Evolutionary conservation across 805 yeast genomes (phyloP), one percentile per base, ranked within the genome.

Genomic region (Candida broadrunensis): DNA sequence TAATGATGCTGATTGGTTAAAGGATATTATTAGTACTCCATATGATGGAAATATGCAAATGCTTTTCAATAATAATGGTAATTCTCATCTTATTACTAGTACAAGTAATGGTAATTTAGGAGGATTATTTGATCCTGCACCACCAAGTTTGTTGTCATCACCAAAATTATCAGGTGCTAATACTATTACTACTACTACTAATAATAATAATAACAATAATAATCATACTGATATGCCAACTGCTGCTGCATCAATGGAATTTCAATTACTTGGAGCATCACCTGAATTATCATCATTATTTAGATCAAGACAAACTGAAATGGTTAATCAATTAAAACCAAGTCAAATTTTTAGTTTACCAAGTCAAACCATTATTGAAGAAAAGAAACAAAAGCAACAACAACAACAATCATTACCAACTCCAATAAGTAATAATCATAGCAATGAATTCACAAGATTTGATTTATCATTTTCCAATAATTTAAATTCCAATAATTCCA

Each of bases 11-110:
- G 83, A 79, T 43, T 83, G 91, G 90, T 63, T 85, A 13, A 73
- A 79, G 24, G 88, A 83, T 46, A 83, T 85, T 49, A 77, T 85
- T 37, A 79, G 72, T 40, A 78, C 86, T 1, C 86, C 88, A 5
- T 73, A 77, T 46, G 85, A 81, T 35, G 70, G 75, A 24, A 75
- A 78, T 40, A 77, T 83, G 32, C 41, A 41, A 18, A 24, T 26
- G 13, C 5, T 19, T 9, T 19, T 20, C 15, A 20, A 19, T 32
- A 18, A 11, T n/a, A 20, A 20, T 24, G 32, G 32, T 4, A 44
- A 41, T 34, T 19, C 33, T 12, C 35, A 27, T 25, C 26, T 33
- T 3, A 41, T 37, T 31, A 17, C 24, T 9, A 18, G 35, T 32
- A 6, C 23, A 6, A 16, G 14, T 13, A 32, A 19, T n/a, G 19